Evolutionary conservation across 23 red algal genomes (phyloP).

Genomic region (Cyanidioschyzon merolae): DNA sequence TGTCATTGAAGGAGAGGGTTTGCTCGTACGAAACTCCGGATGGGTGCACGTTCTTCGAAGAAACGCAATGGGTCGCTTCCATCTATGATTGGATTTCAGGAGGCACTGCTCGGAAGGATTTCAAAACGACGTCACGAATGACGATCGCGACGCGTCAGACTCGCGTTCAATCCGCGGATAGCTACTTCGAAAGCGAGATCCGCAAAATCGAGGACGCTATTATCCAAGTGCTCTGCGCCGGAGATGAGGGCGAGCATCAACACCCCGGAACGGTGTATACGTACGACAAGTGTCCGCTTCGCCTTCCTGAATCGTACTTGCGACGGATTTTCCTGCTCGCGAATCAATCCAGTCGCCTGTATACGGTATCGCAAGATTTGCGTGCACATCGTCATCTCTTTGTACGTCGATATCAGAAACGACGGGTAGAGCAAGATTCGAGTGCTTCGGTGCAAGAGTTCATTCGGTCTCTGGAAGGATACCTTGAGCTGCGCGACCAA

Average conservation of each 20-base stretch:
- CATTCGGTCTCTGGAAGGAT: background rate
- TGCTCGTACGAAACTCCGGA: background rate
- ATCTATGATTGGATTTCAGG: background rate
- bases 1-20: background rate
- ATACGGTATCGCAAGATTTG: background rate
- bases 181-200: background rate
- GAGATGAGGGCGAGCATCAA: background rate
- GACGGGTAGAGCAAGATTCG: background rate
- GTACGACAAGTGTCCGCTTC: background rate
- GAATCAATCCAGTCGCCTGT: background rate
- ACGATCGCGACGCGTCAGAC: background rate
- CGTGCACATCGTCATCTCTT: background rate
- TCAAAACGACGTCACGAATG: background rate
- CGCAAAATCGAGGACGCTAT: background rate
- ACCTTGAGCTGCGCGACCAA: background rate
- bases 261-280: background rate
- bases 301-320: background rate
- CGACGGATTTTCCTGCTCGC: background rate
- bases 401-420: background rate
- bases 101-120: background rate
- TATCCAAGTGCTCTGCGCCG: background rate
- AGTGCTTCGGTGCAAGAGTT: background rate
- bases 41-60: background rate
- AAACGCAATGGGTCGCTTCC: background rate
- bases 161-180: background rate